Evolutionary conservation across 2,329 filamentous ascomycete species (phyloP), one percentile per base, ranked within the genome.

Genomic region (Trichoderma sp.): DNA sequence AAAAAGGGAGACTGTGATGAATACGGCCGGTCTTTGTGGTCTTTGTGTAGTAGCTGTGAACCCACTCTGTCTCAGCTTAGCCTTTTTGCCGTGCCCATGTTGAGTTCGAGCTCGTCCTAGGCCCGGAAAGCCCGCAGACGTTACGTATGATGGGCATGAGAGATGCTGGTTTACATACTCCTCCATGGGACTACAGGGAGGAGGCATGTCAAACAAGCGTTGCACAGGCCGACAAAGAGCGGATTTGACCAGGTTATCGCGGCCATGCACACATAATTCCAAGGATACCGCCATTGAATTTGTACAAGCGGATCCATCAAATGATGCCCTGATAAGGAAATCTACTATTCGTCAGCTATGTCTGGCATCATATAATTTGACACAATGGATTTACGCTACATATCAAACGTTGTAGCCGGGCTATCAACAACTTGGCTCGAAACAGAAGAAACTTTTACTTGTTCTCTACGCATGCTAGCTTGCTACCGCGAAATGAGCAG

Each of bases 11-110:
- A 26, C 28, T 8, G 53, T 17, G 11, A 28, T 32, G 34, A 32
- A 58, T 32, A 47, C 65, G 17, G 55, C 39, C 17, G 17, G 36
- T 26, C 20, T 26, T 43, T 32, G 8, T 47, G 39, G 34, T 36
- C 34, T 43, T n/a, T 17, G 34, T 17, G n/a, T 61, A 57, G 39
- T 28, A n/a, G 20, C 23, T 15, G 36, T 53, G 39, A 69, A 34
- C 4, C 67, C 67, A 69, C 67, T 53, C 26, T 50, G 39, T 9
- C 57, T 20, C 28, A 39, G 32, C 55, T 69, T 62, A 39, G 57
- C 67, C 67, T 62, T 69, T 62, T 53, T 61, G 39, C 67, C 67
- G 57, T 34, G 57, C 39, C 39, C 20, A 26, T 50, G 23, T 28
- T 53, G 20, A 11, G 43, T 39, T 69, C 28, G 39, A 53, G 57